Evolutionary conservation across 2,329 filamentous ascomycete genomes (phyloP).

Genomic region (Huntiella omanensis): DNA sequence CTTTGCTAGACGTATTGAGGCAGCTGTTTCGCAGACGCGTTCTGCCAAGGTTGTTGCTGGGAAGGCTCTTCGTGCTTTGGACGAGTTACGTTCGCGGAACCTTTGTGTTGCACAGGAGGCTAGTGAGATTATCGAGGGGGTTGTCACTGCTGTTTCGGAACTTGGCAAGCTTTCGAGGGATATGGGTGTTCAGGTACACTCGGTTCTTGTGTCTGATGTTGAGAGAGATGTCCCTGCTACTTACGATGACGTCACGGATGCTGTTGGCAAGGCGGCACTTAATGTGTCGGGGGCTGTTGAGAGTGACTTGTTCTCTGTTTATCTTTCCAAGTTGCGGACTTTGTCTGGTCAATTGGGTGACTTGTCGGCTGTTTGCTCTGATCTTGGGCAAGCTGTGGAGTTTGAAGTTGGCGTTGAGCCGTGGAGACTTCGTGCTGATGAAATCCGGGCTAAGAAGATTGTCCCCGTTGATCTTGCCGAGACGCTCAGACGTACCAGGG

Average conservation of each 20-base stretch:
- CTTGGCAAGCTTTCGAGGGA: slow-evolving; percentile 47
- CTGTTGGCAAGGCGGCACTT: slow-evolving; percentile 35
- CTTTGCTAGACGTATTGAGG: slow-evolving; percentile 52
- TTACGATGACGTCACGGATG: slow-evolving; percentile 44
- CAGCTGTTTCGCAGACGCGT: slow-evolving; percentile 54
- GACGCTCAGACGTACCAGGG: slow-evolving; percentile 61
- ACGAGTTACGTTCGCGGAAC: slow-evolving; percentile 59
- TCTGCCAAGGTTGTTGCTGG: slow-evolving; percentile 68
- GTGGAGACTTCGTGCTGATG: slow-evolving; percentile 66
- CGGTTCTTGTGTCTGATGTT: slow-evolving; percentile 47
- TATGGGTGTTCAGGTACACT: slow-evolving; percentile 47
- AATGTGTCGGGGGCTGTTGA: slow-evolving; percentile 29
- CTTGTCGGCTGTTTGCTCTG: slow-evolving; percentile 48
- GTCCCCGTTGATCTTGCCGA: slow-evolving; percentile 69
- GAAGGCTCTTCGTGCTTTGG: slow-evolving; percentile 58
- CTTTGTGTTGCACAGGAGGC: slow-evolving; percentile 54
- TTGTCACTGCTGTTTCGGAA: slow-evolving; percentile 43
- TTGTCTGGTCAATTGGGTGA: slow-evolving; percentile 48
- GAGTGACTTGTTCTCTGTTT: slow-evolving; percentile 50
- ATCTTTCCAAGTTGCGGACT: slow-evolving; percentile 46
- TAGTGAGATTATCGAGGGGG: slow-evolving; percentile 48
- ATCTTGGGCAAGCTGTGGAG: slow-evolving; percentile 55
- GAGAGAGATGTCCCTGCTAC: slow-evolving; percentile 48
- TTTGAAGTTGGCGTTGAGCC: slow-evolving; percentile 61
- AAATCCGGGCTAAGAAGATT: slow-evolving; percentile 65